Evolutionary conservation across 2,329 filamentous ascomycete genomes (phyloP), one percentile per base, ranked within the genome.

Genomic region (Knufia fluminis): DNA sequence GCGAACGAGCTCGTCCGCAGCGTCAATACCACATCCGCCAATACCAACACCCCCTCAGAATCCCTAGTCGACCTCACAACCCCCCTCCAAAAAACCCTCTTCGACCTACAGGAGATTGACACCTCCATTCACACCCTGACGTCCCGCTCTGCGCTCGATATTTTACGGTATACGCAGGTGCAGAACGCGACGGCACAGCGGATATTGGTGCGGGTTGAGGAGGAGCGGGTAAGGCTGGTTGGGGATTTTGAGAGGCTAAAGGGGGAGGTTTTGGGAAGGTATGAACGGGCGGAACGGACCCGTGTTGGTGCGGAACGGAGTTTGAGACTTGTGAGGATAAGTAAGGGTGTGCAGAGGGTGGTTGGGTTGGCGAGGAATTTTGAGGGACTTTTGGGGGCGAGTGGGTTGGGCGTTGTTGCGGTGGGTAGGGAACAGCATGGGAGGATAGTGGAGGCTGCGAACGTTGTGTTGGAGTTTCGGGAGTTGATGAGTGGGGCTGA

Each of bases 91-190:
- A 82, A 88, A 48, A 90, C 96, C 3, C 80, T 97, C 4, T 98
- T 98, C 68, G 92, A 98, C 68, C 83, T 92, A 2, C 92, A 97
- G 64, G 92, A 97, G 68, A 85, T 98, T 57, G 91, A 97, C 68
- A 94, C 90, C 0, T 89, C 94, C 64, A 95, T 98, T 55, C 88
- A 98, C 66, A 78, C 80, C 2, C 77, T 97, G 35, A 94, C 91
- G 4, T 92, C 89, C 2, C 83, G 85, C 55, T 86, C 83, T 23
- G 89, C 92, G 2, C 71, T 91, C 0, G 86, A 89, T 0, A 75
- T 98, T 23, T 77, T 98, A 17, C 72, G 81, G 24, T 78, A 96
- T 66, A 94, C 90, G 2, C 76, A 81, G 52, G 71, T 79, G 38
- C 86, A 92, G 65, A 85, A 82, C 12, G 75, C 80, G 26, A 81